Conservation (phyloP, 257 asterid genomes). For the Solanum clarkiae region DNA sequence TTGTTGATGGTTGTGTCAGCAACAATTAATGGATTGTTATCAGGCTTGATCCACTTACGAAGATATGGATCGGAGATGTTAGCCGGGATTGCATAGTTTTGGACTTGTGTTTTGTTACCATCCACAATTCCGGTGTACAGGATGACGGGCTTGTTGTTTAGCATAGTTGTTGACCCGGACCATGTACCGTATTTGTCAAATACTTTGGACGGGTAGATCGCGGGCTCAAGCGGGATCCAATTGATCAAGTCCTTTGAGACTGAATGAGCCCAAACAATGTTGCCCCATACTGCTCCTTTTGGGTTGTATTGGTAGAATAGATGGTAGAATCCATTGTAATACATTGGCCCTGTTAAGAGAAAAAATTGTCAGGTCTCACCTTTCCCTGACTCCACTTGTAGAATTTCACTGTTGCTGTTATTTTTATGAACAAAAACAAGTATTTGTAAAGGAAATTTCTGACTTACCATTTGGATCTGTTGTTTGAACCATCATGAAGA, state of each 20-base stretch:
- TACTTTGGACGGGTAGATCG: conserved; percentile 47
- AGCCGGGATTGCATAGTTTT: conserved; percentile 69
- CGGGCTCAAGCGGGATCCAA: conserved; percentile 36
- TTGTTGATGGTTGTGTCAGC: conserved; percentile 23
- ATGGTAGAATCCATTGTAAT: conserved; percentile 59
- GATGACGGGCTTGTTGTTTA: conserved; percentile 55
- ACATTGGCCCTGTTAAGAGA: conserved; percentile 49
- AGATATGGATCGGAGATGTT: conserved; percentile 55
- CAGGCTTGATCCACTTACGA: conserved; percentile 52
- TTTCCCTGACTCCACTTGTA: too few relatives aligned
- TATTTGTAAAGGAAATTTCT: background rate
- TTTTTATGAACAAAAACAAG: background rate
- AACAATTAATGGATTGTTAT: conserved; percentile 49
- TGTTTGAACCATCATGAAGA: background rate
- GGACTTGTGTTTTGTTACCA: conserved; percentile 39
- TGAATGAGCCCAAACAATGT: conserved; percentile 76
- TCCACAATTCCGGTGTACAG: conserved; percentile 71
- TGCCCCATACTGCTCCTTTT: conserved; percentile 66
- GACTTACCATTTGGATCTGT: conserved; percentile 34
- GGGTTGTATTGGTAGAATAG: conserved; percentile 75
- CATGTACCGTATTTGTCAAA: conserved; percentile 66
- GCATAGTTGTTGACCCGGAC: conserved; percentile 72
- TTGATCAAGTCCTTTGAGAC: conserved; percentile 55
- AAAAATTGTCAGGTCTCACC: too few relatives aligned
- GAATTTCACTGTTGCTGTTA: too few relatives aligned